A percentile compares a stretch with the other conserved stretches of the same genome.
These are phyloP conservation scores for Aspergillus pseudoglaucus DNA, from an alignment of 2,329 filamentous ascomycete genomes.

Conservation along the genomic window DNA sequence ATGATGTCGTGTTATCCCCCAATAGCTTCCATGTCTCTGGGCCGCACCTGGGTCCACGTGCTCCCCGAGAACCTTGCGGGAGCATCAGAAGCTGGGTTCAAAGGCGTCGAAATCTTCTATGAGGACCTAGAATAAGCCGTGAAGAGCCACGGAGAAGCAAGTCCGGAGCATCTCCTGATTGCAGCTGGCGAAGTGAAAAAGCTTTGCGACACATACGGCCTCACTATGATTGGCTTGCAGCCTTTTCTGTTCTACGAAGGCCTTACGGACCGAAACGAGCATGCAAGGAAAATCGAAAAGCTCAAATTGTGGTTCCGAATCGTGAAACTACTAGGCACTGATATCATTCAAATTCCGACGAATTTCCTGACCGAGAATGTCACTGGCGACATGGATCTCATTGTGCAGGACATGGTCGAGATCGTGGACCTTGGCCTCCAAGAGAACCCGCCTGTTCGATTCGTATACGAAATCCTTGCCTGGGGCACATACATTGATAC, in stretches of 20 bases:
- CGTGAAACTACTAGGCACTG: slow-evolving; percentile 57
- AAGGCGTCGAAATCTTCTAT: slow-evolving; percentile 69
- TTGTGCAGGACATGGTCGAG: slow-evolving; percentile 56
- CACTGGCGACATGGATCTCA: slow-evolving; percentile 47
- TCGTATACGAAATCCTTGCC: slow-evolving; percentile 65
- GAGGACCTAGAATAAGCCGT: slow-evolving; percentile 65
- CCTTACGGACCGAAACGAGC: slow-evolving; percentile 54
- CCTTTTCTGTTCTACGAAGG: slow-evolving; percentile 75
- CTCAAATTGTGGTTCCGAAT: slow-evolving; percentile 64
- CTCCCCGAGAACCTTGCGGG: slow-evolving; percentile 61
- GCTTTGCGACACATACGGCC: slow-evolving; percentile 30
- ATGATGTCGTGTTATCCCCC: slow-evolving; percentile 36
- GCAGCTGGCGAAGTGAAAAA: slow-evolving; percentile 54
- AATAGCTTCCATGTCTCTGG: slow-evolving; percentile 69
- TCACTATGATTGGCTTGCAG: slow-evolving; percentile 51
- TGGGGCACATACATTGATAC: slow-evolving; percentile 63
- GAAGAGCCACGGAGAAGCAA: slow-evolving; percentile 39
- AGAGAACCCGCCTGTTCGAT: slow-evolving; percentile 53
- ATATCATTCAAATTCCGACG: slow-evolving; percentile 67
- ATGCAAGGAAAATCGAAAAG: slow-evolving; percentile 49
- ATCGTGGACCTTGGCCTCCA: slow-evolving; percentile 59
- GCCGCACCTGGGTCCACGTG: slow-evolving; percentile 62
- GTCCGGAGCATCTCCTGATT: slow-evolving; percentile 44
- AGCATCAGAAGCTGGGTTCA: slow-evolving; percentile 58
- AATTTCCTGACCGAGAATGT: slow-evolving; percentile 51